Percentiles rank a stretch among this genome's conserved stretches.
Evolutionary conservation across 2,329 filamentous ascomycete species (phyloP).

Genomic region (Stagonosporopsis vannaccii): DNA sequence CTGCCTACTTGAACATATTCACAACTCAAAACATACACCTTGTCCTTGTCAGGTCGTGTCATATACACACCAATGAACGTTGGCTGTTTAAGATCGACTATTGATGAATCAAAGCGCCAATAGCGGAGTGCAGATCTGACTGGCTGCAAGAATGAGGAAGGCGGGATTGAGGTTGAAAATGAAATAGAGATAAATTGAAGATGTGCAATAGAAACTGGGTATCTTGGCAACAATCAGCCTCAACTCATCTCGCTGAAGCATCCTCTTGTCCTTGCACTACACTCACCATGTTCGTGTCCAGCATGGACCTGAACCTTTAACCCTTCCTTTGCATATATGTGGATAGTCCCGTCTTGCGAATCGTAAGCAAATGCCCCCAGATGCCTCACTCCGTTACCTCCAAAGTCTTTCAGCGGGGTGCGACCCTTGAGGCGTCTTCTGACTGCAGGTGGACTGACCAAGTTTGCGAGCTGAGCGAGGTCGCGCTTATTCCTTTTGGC

Average conservation of each 20-base stretch:
- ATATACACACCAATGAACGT: no score
- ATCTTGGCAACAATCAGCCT: not conserved
- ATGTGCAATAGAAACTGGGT: not conserved
- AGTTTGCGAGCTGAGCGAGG: not conserved
- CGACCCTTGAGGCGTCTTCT: not conserved
- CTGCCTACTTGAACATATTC: no score
- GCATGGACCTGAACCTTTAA: conserved; percentile 2
- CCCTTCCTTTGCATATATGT: conserved; percentile 1
- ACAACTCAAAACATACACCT: no score
- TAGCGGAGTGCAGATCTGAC: no score
- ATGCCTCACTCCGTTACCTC: not conserved
- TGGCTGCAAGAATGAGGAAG: no score
- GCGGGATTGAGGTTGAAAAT: not conserved
- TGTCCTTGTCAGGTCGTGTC: no score
- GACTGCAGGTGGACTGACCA: conserved; percentile 5
- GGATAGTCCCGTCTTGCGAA: not conserved
- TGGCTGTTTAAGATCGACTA: no score
- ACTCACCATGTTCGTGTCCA: not conserved
- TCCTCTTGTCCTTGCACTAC: no score
- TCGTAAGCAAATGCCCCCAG: not conserved
- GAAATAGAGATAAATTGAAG: not conserved
- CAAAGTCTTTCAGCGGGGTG: not conserved
- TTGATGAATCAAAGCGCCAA: no score
- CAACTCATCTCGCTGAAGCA: not conserved
- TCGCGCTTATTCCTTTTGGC: not conserved